Evolutionary conservation across 495 filamentous ascomycete genomes (phyloP), one percentile per base, ranked within the genome.

Genomic region (Hypoxylon subgilvum): DNA sequence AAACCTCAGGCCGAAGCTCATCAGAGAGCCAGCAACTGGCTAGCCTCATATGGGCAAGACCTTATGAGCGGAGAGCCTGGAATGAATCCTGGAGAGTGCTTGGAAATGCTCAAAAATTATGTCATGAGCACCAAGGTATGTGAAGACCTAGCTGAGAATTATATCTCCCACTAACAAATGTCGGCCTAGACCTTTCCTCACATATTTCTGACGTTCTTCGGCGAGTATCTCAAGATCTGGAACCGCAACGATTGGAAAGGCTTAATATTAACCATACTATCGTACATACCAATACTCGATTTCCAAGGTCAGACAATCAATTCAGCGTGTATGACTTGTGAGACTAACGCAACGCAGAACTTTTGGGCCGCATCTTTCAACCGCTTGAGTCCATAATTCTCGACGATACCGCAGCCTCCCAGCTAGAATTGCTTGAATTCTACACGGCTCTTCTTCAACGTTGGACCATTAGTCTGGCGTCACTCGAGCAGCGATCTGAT

Each of bases 371-470:
- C 1, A 72, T 85, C 28, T 69, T 94, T 18, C 58, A 67, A 7
- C 81, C 76, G 6, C 58, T 90, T 36, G 88, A 96, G 69, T 68
- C 52, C 3, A 76, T 78, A 10, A 34, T 90, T 6, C 69, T 91
- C 10, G 71, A 83, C 57, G 73, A 74, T 32, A 79, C 73, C 1
- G 36, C 78, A 4, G 50, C 67, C 18, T 83, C 83, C 1, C 81
- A 83, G 66, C 57, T 77, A 3, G 70, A 71, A 9, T 74, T 95
- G 4, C 74, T 95, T 6, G 75, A 72, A 10, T 89, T 92, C 61
- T 94, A 92, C 71, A 85, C 84, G 4, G 67, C 61, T n/a, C 75
- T 96, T 18, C 81, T 93, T 36, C 77, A 74, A 0, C 81, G 84
- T 66, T 96, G 91, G 90, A 81, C 82, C 4, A 64, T 84, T 31